Percentiles rank a stretch among this genome's conserved stretches.
Conservation (phyloP, 2,329 filamentous ascomycete genomes). For the Fusarium xyrophilum region DNA sequence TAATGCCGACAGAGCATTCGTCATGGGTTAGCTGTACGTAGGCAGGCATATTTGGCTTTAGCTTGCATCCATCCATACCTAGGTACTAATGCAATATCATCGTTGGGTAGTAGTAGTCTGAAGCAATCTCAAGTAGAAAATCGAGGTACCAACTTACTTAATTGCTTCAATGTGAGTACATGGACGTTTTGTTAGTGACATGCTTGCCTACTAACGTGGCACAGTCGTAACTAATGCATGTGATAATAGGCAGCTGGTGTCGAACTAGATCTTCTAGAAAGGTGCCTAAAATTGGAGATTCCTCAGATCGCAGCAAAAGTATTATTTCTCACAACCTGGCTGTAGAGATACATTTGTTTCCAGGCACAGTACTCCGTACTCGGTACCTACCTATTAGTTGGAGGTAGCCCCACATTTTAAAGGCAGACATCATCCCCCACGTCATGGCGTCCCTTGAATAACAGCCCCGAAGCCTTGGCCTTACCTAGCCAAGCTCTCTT, state of each 20-base stretch:
- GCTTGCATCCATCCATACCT: not conserved
- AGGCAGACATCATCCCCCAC: constrained; percentile 25
- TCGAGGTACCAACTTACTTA: not conserved
- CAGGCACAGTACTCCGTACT: constrained; percentile 7
- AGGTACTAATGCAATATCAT: not conserved
- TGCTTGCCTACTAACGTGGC: constrained; percentile 7
- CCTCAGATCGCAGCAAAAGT: not conserved
- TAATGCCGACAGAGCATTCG: not conserved
- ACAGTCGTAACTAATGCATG: constrained; percentile 15
- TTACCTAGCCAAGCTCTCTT: not conserved
- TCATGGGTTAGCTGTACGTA: not conserved
- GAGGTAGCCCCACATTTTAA: constrained; percentile 23
- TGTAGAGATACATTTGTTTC: not conserved
- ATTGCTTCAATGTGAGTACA: not conserved
- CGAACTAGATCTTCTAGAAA: constrained; percentile 14
- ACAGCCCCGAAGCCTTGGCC: constrained; percentile 13
- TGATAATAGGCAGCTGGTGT: constrained; percentile 9
- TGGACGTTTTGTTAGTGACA: not conserved
- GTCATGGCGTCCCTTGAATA: constrained; percentile 29
- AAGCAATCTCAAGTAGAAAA: not conserved
- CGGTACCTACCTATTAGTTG: constrained; percentile 1
- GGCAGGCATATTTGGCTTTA: not conserved
- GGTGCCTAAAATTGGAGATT: not conserved
- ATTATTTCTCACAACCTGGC: not conserved
- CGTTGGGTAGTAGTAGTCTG: not conserved